Evolutionary conservation across 2,329 filamentous ascomycete species (phyloP).

Genomic region (Aureobasidium sp.): DNA sequence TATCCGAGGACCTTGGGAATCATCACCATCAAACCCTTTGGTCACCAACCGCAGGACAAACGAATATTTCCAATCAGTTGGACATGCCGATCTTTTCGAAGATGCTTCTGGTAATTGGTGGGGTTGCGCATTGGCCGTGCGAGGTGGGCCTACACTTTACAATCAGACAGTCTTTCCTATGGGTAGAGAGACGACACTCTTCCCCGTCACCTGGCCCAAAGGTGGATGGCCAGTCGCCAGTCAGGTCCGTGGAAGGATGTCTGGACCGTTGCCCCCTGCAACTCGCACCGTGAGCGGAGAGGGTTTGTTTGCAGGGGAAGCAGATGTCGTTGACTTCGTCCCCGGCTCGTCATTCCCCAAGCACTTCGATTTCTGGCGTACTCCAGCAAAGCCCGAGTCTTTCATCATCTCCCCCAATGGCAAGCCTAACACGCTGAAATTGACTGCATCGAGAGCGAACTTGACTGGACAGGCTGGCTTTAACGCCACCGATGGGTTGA

Average conservation of each 20-base stretch:
- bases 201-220: constrained; percentile 40
- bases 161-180: constrained; percentile 40
- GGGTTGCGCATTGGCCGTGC: constrained; percentile 39
- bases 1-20: constrained; percentile 22
- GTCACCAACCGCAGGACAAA: constrained; percentile 20
- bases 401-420: constrained; percentile 39
- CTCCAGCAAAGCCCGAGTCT: constrained; percentile 28
- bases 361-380: constrained; percentile 50
- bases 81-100: constrained; percentile 49
- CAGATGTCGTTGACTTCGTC: constrained; percentile 40
- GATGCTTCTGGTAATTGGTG: constrained; percentile 45
- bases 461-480: constrained; percentile 46
- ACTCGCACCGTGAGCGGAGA: constrained; percentile 28
- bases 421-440: constrained; percentile 36
- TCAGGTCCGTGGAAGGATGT: constrained; percentile 37
- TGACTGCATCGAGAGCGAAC: constrained; percentile 41
- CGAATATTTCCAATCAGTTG: constrained; percentile 41
- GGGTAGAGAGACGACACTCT: constrained; percentile 46
- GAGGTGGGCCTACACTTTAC: constrained; percentile 28
- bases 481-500: constrained; percentile 38
- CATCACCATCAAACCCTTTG: constrained; percentile 19
- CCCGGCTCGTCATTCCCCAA: constrained; percentile 37
- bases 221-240: constrained; percentile 30
- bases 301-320: constrained; percentile 34
- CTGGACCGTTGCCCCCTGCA: constrained; percentile 32